Conservation (phyloP, 306 rosid genomes). For the Albizia julibrissin region DNA sequence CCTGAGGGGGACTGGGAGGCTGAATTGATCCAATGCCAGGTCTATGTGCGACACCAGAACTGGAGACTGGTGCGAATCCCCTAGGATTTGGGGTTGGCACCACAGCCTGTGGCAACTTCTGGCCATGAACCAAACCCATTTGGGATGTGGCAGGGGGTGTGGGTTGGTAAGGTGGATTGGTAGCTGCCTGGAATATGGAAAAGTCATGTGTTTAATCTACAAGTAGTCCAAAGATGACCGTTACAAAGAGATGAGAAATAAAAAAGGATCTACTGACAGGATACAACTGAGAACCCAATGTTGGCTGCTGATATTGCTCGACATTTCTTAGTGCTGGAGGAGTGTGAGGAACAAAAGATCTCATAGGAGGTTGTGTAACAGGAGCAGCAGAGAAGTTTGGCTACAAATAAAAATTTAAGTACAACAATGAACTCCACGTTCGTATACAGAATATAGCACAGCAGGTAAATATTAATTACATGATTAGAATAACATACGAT, state of each 20-base stretch:
- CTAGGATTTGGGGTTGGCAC: slow-evolving; percentile 58
- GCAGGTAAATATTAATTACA: no score
- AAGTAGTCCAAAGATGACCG: slow-evolving; percentile 20
- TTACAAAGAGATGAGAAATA: slow-evolving; percentile 3
- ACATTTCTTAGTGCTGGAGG: slow-evolving; percentile 70
- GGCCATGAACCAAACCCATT: slow-evolving; percentile 42
- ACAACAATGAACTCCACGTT: background rate
- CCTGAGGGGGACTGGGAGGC: slow-evolving; percentile 81
- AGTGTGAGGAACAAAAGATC: slow-evolving; percentile 77
- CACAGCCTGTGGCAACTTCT: slow-evolving; percentile 54
- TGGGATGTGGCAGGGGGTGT: slow-evolving; percentile 40
- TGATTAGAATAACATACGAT: background rate
- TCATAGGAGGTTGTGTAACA: slow-evolving; percentile 53
- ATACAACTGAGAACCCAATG: slow-evolving; percentile 92
- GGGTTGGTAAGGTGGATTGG: slow-evolving; percentile 66
- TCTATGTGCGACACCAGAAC: slow-evolving; percentile 66
- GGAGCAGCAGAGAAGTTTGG: slow-evolving; percentile 51
- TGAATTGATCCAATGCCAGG: slow-evolving; percentile 65
- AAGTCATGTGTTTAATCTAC: slow-evolving; percentile 11
- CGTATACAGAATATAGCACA: background rate
- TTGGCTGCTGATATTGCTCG: slow-evolving; percentile 76
- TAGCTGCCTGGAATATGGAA: slow-evolving; percentile 51
- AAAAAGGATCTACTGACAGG: slow-evolving; percentile 56
- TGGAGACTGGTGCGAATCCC: slow-evolving; percentile 69
- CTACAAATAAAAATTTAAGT: slow-evolving; percentile 35